Evolutionary conservation across 306 rosid species (phyloP).

Genomic region (Lathyrus aphaca): DNA sequence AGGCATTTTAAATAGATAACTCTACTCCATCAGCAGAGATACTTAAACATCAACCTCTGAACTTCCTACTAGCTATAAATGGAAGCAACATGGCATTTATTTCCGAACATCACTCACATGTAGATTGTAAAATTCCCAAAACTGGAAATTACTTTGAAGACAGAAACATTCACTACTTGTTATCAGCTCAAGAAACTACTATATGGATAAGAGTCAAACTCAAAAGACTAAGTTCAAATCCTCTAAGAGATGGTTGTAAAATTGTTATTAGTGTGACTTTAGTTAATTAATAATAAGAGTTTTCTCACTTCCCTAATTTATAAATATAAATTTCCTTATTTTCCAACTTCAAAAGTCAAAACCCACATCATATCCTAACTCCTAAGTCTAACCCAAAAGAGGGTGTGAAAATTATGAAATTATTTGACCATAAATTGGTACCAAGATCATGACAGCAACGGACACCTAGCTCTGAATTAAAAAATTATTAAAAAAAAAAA

Average conservation of each 20-base stretch:
- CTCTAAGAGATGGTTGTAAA: not conserved
- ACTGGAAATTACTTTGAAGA: conserved; percentile 11
- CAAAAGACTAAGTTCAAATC: not conserved
- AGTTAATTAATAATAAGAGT: not conserved
- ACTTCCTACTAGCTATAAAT: conserved; percentile 27
- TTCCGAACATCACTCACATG: not conserved
- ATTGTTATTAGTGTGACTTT: not conserved
- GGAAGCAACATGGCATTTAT: conserved; percentile 14
- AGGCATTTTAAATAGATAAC: conserved; percentile 12
- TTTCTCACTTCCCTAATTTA: not conserved
- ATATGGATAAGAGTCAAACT: too few species aligned
- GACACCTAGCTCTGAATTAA: conserved; percentile 31
- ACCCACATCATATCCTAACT: conserved; percentile 15
- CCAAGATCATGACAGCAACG: conserved; percentile 39
- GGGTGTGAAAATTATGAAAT: conserved; percentile 12
- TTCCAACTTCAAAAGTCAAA: conserved; percentile 37
- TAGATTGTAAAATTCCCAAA: conserved; percentile 32
- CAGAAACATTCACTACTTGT: conserved; percentile 24
- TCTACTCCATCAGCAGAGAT: conserved; percentile 15
- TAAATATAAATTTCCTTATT: conserved; percentile 30
- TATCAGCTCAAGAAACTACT: conserved; percentile 1
- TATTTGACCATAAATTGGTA: conserved; percentile 35
- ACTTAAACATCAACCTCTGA: conserved; percentile 29
- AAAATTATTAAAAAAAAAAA: not conserved
- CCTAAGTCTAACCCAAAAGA: conserved; percentile 19